These are phyloP conservation scores for Cladosporium sp. DNA, from an alignment of 2,329 filamentous ascomycete species.

Conservation along the genomic window DNA sequence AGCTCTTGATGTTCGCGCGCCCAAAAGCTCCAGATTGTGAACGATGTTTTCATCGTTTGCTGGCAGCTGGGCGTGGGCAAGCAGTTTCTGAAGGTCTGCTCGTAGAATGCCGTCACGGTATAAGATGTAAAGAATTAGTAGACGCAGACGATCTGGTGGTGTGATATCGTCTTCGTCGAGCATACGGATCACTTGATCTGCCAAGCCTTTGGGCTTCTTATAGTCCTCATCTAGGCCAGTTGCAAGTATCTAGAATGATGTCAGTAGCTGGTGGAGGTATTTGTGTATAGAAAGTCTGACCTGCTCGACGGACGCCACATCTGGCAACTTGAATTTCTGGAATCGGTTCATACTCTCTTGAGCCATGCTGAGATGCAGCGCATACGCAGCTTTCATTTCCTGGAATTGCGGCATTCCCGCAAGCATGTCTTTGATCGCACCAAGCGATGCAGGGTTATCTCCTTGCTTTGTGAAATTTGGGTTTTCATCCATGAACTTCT, in stretches of 20 bases:
- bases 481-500: constrained; percentile 85
- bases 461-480: constrained; percentile 78
- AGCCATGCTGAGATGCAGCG: constrained; percentile 91
- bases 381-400: constrained; percentile 92
- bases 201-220: constrained; percentile 82
- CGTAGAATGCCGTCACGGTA: constrained; percentile 80
- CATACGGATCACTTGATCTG: constrained; percentile 80
- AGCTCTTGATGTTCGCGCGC: constrained; percentile 65
- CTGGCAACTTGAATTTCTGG: constrained; percentile 75
- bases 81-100: constrained; percentile 78
- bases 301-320: constrained; percentile 85
- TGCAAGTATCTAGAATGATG: constrained; percentile 58
- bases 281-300: constrained; percentile 31
- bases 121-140: constrained; percentile 80
- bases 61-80: constrained; percentile 77
- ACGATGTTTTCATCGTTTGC: constrained; percentile 69
- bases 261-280: neutral
- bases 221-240: constrained; percentile 92
- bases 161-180: constrained; percentile 76
- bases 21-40: constrained; percentile 75
- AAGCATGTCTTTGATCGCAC: constrained; percentile 93
- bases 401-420: constrained; percentile 91
- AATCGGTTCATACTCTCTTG: constrained; percentile 96
- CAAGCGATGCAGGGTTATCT: constrained; percentile 54
- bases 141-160: constrained; percentile 70